Percentiles rank a stretch among this genome's conserved stretches.
Evolutionary conservation across 1,139 yeast species (phyloP).

Genomic region (Yamadazyma taylorii): DNA sequence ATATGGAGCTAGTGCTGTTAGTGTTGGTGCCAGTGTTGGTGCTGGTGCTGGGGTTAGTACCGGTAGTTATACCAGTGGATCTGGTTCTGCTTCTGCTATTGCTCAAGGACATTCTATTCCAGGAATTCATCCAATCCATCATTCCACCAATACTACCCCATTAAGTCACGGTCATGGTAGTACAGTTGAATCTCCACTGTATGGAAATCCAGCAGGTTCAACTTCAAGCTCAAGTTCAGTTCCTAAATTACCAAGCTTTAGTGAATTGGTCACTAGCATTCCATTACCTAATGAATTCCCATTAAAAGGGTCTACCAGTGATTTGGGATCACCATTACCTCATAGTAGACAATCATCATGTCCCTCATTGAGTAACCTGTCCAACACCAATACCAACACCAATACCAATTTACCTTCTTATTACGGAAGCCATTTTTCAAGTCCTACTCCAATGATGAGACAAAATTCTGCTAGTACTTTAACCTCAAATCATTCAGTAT

Average conservation of each 20-base stretch:
- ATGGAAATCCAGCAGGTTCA: too few relatives aligned
- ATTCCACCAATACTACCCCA: background rate
- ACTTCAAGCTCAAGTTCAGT: background rate
- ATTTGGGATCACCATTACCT: background rate
- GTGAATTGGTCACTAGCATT: constrained; percentile 36
- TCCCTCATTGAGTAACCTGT: background rate
- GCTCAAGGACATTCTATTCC: too few relatives aligned
- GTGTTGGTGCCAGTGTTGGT: too few relatives aligned
- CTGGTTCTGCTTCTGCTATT: too few relatives aligned
- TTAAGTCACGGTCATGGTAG: too few relatives aligned
- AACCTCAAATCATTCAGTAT: constrained; percentile 3
- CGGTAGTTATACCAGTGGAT: background rate
- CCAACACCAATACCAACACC: too few relatives aligned
- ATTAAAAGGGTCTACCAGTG: constrained; percentile 14
- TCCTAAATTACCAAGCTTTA: constrained; percentile 36
- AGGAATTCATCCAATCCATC: too few relatives aligned
- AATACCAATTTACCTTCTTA: constrained; percentile 14
- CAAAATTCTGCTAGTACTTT: background rate
- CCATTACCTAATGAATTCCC: constrained; percentile 33
- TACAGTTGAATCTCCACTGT: too few relatives aligned
- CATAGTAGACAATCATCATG: constrained; percentile 3
- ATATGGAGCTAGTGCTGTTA: too few relatives aligned
- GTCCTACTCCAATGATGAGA: constrained; percentile 1
- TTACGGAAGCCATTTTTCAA: constrained; percentile 8
- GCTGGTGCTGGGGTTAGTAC: too few relatives aligned